Percentiles rank a stretch among this genome's conserved stretches.
Conservation (phyloP, 441 rosid species). For the Erodium texanum region DNA sequence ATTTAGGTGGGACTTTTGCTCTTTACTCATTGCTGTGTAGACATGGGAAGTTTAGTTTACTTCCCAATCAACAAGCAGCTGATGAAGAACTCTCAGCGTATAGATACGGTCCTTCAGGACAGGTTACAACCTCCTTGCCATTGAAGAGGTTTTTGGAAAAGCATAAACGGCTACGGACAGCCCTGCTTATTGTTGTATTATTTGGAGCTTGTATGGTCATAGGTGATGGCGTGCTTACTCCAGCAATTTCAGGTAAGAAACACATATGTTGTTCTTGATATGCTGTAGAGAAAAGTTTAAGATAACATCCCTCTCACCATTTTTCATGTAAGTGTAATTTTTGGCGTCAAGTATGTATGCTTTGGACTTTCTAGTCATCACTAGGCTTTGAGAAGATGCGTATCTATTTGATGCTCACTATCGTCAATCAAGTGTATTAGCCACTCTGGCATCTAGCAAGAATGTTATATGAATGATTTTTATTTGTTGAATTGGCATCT, state of each 20-base stretch:
- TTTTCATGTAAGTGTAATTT: not conserved
- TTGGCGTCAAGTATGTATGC: not conserved
- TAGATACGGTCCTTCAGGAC: constrained; percentile 50
- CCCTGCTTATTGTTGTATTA: constrained; percentile 58
- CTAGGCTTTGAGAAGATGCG: not conserved
- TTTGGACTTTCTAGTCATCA: not conserved
- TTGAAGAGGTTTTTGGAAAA: constrained; percentile 65
- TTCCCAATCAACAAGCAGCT: constrained; percentile 91
- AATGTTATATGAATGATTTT: not conserved
- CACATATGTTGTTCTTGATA: not conserved
- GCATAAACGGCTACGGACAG: constrained; percentile 63
- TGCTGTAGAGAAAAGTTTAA: not conserved
- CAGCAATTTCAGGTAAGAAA: constrained; percentile 68
- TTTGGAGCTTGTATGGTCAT: constrained; percentile 82
- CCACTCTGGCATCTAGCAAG: not conserved
- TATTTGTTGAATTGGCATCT: no score
- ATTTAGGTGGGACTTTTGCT: constrained; percentile 82
- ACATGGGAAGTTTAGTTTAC: constrained; percentile 74
- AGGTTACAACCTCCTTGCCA: constrained; percentile 32
- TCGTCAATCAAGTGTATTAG: not conserved
- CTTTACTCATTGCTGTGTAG: constrained; percentile 83
- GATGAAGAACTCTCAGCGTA: constrained; percentile 88
- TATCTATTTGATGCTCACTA: not conserved
- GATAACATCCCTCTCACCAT: not conserved
- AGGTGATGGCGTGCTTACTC: constrained; percentile 80